Base-by-base conservation (phyloP, 352 stramenopile species). In the Phytophthora podocarpi region DNA sequence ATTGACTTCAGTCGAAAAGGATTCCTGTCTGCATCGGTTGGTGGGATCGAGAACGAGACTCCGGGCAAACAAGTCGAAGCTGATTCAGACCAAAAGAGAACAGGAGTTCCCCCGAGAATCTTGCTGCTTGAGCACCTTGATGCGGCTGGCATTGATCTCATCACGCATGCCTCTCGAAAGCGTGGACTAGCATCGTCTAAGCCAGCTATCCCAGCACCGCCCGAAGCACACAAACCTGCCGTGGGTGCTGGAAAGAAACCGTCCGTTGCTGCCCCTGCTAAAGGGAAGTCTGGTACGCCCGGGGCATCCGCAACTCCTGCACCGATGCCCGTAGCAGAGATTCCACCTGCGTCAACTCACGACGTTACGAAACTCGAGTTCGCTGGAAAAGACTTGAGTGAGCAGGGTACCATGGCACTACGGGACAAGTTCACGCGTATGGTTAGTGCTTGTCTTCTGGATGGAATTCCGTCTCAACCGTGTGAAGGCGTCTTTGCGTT, bases 51-150 rank as follows among this genome's bases (percentile, higher is more conserved):
- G 15, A 59, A 27, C 11, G 34, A 34, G 13, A 31, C n/a, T 21
- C 2, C 18, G 16, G 12, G 16, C 4, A 41, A 60, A 12, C 49
- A 57, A 21, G 20, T 12, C 5, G 30, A 45, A 42, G 15, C 5
- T 15, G 40, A 52, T 37, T 28, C 10, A 42, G 40, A 28, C 20
- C 10, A 40, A 11, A 13, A 30, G 31, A 20, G 16, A 23, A 3
- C 28, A 36, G 32, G 6, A 3, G 16, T 37, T 13, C 26, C 52
- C 15, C 73, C 70, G 13, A 66, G 62, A 9, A 64, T 87, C 1
- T 37, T 87, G 16, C 31, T 87, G 7, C 47, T 87, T 2, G 75
- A 87, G 11, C 78, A 82, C 32, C 40, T 81, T 51, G 55, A 56
- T 5, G 42, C 40, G 1, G 50, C 59, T 30, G 58, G 64, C 5